Evolutionary conservation across 1,139 yeast genomes (phyloP).

Genomic region (Suhomyces choctaworum): DNA sequence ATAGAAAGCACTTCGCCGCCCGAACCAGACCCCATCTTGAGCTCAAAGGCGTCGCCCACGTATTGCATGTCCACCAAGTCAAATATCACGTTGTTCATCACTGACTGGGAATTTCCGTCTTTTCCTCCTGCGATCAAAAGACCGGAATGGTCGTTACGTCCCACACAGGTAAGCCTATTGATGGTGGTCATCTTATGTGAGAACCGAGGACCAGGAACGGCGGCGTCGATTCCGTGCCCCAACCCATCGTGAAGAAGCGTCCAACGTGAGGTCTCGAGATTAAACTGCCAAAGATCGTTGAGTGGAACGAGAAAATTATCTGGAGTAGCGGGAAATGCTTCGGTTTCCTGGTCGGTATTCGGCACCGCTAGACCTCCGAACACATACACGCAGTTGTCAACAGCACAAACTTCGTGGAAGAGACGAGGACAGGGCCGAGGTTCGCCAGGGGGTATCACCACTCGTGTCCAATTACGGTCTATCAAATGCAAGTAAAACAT

Average conservation of each 20-base stretch:
- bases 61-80: slow-evolving; percentile 53
- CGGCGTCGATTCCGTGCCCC: slow-evolving; percentile 24
- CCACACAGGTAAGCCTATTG: slow-evolving; percentile 41
- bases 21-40: slow-evolving; percentile 19
- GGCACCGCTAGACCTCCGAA: slow-evolving; percentile 60
- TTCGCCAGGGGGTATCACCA: slow-evolving; percentile 19
- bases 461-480: slow-evolving; percentile 55
- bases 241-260: slow-evolving; percentile 45
- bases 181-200: slow-evolving; percentile 54
- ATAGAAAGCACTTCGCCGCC: slow-evolving; percentile 25
- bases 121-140: slow-evolving; percentile 63
- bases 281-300: slow-evolving; percentile 69
- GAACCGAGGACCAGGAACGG: slow-evolving; percentile 46
- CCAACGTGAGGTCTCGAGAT: slow-evolving; percentile 55
- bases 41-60: slow-evolving; percentile 36
- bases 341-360: not conserved
- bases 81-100: slow-evolving; percentile 49
- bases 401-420: slow-evolving; percentile 56
- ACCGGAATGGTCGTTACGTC: slow-evolving; percentile 52
- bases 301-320: slow-evolving; percentile 37
- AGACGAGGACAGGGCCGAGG: slow-evolving; percentile 54
- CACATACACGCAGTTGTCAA: slow-evolving; percentile 51
- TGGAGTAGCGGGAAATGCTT: not conserved
- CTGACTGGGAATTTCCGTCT: slow-evolving; percentile 40
- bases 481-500: slow-evolving; percentile 57